Evolutionary conservation across 345 rosid genomes (phyloP).

Genomic region (Hevea brasiliensis): DNA sequence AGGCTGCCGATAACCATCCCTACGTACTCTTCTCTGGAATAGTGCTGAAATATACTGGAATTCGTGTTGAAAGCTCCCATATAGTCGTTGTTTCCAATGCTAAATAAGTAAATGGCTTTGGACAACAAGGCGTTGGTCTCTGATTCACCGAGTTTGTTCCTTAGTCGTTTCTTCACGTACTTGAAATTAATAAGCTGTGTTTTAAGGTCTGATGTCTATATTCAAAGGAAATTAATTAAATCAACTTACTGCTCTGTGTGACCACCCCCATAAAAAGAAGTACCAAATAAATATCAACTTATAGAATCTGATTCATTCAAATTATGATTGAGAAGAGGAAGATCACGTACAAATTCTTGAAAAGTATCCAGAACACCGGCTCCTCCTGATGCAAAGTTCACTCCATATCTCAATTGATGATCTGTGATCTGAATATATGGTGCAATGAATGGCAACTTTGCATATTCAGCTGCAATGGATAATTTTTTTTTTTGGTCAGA

Average conservation of each 20-base stretch:
- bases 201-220: background rate
- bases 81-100: slow-evolving; percentile 28
- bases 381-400: slow-evolving; percentile 33
- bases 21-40: background rate
- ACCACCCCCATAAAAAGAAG: background rate
- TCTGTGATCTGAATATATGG: slow-evolving; percentile 21
- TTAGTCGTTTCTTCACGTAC: slow-evolving; percentile 18
- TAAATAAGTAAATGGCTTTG: slow-evolving; percentile 23
- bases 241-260: background rate
- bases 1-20: slow-evolving; percentile 1
- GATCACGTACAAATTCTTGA: slow-evolving; percentile 15
- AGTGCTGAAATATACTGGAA: background rate
- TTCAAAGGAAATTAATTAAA: background rate
- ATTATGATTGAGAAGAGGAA: too few species aligned
- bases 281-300: too few species aligned
- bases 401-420: slow-evolving; percentile 10
- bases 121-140: background rate
- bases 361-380: slow-evolving; percentile 26
- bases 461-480: background rate
- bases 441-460: background rate
- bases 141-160: slow-evolving; percentile 7
- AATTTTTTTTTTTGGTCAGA: too few species aligned
- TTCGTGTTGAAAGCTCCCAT: too few species aligned
- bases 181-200: slow-evolving; percentile 20
- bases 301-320: too few species aligned